A percentile compares a stretch with the other conserved stretches of the same genome.
Conservation (phyloP, 2,329 filamentous ascomycete species). For the Huntiella omanensis region DNA sequence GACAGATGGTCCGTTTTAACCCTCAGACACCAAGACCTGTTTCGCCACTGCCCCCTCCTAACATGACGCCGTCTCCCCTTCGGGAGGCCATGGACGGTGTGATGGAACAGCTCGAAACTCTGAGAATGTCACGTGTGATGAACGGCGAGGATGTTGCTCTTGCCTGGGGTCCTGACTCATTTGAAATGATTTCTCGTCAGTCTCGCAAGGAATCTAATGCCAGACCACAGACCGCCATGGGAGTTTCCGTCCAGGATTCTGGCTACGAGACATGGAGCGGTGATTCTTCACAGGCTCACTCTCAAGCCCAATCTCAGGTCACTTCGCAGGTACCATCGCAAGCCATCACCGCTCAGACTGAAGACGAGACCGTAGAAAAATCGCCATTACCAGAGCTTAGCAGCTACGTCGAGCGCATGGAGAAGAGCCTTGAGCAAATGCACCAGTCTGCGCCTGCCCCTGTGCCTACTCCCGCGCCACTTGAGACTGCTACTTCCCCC, state of each 20-base stretch:
- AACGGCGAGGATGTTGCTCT: conserved; percentile 21
- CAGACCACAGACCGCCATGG: conserved; percentile 57
- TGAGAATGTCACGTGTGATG: conserved; percentile 40
- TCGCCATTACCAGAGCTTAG: conserved; percentile 50
- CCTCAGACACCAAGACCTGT: conserved; percentile 35
- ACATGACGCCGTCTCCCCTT: conserved; percentile 74
- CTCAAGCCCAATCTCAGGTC: background rate
- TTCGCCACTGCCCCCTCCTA: conserved; percentile 51
- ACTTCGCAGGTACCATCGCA: conserved; percentile 3
- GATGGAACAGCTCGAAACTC: conserved; percentile 82
- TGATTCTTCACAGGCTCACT: conserved; percentile 27
- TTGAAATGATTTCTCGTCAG: conserved; percentile 32
- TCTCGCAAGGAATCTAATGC: conserved; percentile 16
- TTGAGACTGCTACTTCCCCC: background rate
- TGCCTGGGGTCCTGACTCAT: conserved; percentile 85
- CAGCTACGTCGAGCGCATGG: conserved; percentile 85
- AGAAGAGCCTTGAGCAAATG: conserved; percentile 56
- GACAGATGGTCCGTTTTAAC: background rate
- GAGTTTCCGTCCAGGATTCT: conserved; percentile 40
- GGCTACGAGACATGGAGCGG: conserved; percentile 38
- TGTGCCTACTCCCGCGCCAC: background rate
- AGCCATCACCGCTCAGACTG: background rate
- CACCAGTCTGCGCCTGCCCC: conserved; percentile 30
- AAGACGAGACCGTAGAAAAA: conserved; percentile 9
- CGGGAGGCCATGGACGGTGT: conserved; percentile 96